Evolutionary conservation across 2,329 filamentous ascomycete genomes (phyloP).

Genomic region (Beauveria australis): DNA sequence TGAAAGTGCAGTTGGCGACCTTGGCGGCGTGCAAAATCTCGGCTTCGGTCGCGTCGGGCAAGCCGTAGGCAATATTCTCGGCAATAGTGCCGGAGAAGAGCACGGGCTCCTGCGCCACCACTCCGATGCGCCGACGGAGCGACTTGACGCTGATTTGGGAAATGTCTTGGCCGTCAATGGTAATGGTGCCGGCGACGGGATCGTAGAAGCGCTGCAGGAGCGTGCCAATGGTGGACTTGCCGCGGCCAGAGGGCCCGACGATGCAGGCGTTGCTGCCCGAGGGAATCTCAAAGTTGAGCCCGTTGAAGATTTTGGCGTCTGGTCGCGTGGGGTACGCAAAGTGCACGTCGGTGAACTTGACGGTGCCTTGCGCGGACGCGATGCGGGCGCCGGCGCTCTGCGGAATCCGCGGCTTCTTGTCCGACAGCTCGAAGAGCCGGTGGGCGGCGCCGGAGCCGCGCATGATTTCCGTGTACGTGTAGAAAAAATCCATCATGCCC

Average conservation of each 20-base stretch:
- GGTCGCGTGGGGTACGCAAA: constrained; percentile 94
- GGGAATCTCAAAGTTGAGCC: constrained; percentile 82
- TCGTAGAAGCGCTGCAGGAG: constrained; percentile 86
- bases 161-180: constrained; percentile 78
- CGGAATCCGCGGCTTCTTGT: constrained; percentile 75
- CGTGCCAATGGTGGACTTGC: constrained; percentile 90
- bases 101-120: constrained; percentile 93
- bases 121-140: constrained; percentile 81
- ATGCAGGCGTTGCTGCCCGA: constrained; percentile 93
- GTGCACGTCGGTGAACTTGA: constrained; percentile 75
- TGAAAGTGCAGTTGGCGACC: constrained; percentile 93
- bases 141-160: constrained; percentile 87
- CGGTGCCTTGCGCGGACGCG: constrained; percentile 74
- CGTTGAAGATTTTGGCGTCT: constrained; percentile 83
- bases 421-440: constrained; percentile 89
- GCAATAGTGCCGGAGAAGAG: constrained; percentile 79
- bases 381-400: constrained; percentile 76
- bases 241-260: constrained; percentile 90
- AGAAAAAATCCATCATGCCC: constrained; percentile 86
- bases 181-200: constrained; percentile 67
- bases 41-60: constrained; percentile 63
- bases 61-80: constrained; percentile 88
- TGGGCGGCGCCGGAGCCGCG: constrained; percentile 94
- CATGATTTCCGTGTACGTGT: constrained; percentile 98
- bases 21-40: constrained; percentile 82